Percentiles rank a stretch among this genome's conserved stretches.
These are phyloP conservation scores for Coniochaeta sp. DNA, from an alignment of 2,329 filamentous ascomycete genomes.

Conservation along the genomic window DNA sequence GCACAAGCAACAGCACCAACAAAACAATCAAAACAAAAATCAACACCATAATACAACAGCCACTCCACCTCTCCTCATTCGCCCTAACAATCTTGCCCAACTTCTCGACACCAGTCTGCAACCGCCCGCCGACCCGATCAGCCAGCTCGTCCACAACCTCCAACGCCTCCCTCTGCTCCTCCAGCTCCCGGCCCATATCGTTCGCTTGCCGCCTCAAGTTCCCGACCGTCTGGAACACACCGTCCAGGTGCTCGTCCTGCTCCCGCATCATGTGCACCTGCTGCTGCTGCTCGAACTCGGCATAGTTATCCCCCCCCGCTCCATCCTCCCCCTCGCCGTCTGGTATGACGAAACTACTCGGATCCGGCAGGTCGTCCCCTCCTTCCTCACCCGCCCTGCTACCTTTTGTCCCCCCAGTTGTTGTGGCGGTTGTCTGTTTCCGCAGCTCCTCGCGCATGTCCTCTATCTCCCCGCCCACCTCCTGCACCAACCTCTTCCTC, in stretches of 20 bases:
- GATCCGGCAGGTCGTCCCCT: constrained; percentile 40
- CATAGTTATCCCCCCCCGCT: constrained; percentile 41
- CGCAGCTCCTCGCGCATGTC: constrained; percentile 80
- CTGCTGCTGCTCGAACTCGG: constrained; percentile 82
- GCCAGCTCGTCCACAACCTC: constrained; percentile 78
- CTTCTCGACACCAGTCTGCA: constrained; percentile 82
- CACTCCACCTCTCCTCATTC: constrained; percentile 84
- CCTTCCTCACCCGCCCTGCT: constrained; percentile 23
- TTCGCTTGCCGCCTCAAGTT: constrained; percentile 85
- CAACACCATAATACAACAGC: constrained; percentile 83
- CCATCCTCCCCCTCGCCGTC: constrained; percentile 35
- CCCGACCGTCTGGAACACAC: constrained; percentile 87
- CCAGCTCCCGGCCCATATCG: constrained; percentile 92
- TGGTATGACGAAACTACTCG: constrained; percentile 53
- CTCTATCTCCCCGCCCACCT: constrained; percentile 83
- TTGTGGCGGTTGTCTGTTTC: constrained; percentile 42
- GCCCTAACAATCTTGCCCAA: constrained; percentile 76
- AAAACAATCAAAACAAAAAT: constrained; percentile 85
- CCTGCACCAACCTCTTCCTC: constrained; percentile 74
- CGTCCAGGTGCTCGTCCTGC: constrained; percentile 88
- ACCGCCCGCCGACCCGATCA: constrained; percentile 77
- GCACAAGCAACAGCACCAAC: constrained; percentile 66
- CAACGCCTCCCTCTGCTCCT: constrained; percentile 88
- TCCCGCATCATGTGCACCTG: constrained; percentile 89
- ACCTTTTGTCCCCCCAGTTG: too few relatives aligned